phyloP scores from a whole-genome alignment of 148 eudicot species.

The Mesembryanthemum crystallinum region DNA sequence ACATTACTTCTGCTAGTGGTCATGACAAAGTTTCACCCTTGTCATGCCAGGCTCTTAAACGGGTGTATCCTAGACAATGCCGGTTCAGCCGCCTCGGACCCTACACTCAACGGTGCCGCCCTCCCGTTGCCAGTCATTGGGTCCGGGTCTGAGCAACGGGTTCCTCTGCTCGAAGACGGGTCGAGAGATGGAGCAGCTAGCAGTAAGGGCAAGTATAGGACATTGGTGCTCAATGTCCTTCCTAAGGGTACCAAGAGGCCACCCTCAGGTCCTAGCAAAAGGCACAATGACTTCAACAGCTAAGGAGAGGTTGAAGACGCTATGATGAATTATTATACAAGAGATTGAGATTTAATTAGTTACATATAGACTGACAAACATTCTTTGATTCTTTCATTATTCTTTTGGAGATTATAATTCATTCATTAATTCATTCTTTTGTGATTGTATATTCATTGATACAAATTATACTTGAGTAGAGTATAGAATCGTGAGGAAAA shows the following conservation, averaged over 20 bases:
- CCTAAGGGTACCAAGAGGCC: constrained; percentile 23
- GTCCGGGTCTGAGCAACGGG: background rate
- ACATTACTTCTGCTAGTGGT: constrained; percentile 8
- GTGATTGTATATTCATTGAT: background rate
- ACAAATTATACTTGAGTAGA: background rate
- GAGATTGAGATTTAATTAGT: background rate
- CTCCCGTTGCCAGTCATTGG: background rate
- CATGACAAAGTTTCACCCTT: constrained; percentile 1
- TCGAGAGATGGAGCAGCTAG: background rate
- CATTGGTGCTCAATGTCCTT: constrained; percentile 27
- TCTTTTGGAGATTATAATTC: no score
- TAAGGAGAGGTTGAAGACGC: background rate
- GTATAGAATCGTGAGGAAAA: no score
- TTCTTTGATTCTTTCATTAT: background rate
- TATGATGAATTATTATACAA: no score
- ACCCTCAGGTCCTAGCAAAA: constrained; percentile 24
- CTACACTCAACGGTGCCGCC: background rate
- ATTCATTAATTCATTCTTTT: no score
- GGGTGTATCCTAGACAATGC: background rate
- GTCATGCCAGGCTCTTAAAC: constrained; percentile 28
- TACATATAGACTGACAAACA: background rate
- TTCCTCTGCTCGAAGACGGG: background rate
- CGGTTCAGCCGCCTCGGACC: background rate
- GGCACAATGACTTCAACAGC: constrained; percentile 26
- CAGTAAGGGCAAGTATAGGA: constrained; percentile 14